Evolutionary conservation across 768 basidiomycete species (phyloP), one percentile per base, ranked within the genome.

Genomic region (Agaricus subrufescens): DNA sequence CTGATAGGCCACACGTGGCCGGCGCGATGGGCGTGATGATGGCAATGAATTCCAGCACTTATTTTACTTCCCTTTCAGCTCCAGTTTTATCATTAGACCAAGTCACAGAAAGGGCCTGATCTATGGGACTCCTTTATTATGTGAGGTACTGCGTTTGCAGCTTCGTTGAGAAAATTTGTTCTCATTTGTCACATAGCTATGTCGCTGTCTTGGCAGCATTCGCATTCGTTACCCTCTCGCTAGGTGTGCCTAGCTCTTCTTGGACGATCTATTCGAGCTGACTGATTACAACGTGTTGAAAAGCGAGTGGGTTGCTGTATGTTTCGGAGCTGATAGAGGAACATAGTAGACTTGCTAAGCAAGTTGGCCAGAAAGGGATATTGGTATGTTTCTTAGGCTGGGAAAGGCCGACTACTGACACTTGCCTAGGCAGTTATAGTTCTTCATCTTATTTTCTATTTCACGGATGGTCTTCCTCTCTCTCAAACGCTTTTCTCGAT

Each of bases 311-410:
- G 6, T 75, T 98, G 45, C 73, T 98, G 53, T 98, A 96, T 78
- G 74, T 96, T 31, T 94, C 95, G 1, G 96, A 98, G 68, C 69
- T 98, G 31, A 98, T 98, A 59, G 96, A 98, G 69, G 96, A 98
- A 67, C 88, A 96, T 67, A 86, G 93, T 11, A 82, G 82, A 46
- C 65, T 81, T 54, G 90, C 97, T 11, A 99, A 98, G 73, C 62
- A 72, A 0, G 67, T 93, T 25, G 97, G 97, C 1, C 86, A 92
- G 69, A 75, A 90, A 60, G 81, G 84, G n/a, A 92, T 91, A 59
- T 94, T 92, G 71, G 95, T 95, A 67, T 61, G 92, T 26, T 37
- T 39, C 29, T 23, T 47, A 42, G 15, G 56, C 31, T 46, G 40
- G 19, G 42, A 39, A 3, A 0, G 26, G 7, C 57, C 30, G 52